Evolutionary conservation across 1,139 yeast species (phyloP).

Genomic region (Yueomyces sp.): DNA sequence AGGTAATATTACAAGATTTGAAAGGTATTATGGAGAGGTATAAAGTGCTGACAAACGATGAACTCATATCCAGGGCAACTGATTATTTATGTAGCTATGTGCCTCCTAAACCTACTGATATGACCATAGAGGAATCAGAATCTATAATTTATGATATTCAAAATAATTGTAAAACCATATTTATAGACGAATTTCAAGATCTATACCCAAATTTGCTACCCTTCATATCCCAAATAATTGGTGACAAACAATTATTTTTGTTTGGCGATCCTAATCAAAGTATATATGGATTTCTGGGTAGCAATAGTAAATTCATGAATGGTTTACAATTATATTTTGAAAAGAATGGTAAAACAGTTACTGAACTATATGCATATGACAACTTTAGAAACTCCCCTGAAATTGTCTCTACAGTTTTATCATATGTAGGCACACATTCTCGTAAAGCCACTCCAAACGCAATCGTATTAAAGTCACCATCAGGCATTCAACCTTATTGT

Average conservation of each 20-base stretch:
- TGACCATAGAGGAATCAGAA: neutral
- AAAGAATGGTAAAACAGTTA: constrained; percentile 15
- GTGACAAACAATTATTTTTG: constrained; percentile 40
- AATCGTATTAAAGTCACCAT: constrained; percentile 3
- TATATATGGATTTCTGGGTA: constrained; percentile 54
- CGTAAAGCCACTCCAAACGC: neutral
- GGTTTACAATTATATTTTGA: constrained; percentile 15
- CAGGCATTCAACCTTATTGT: constrained; percentile 9
- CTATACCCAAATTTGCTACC: constrained; percentile 40
- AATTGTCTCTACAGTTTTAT: constrained; percentile 28
- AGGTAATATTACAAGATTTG: constrained; percentile 12
- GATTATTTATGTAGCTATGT: constrained; percentile 6
- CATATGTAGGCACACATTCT: neutral
- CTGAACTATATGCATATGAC: constrained; percentile 28
- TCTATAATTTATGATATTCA: constrained; percentile 8
- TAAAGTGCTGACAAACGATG: constrained; percentile 32
- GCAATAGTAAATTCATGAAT: constrained; percentile 25
- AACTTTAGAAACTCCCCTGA: constrained; percentile 52
- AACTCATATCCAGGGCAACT: constrained; percentile 26
- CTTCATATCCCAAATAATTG: constrained; percentile 30
- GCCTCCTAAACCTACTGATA: too few species aligned
- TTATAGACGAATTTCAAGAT: constrained; percentile 74
- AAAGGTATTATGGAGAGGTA: constrained; percentile 23
- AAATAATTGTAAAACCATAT: constrained; percentile 27
- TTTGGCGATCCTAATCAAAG: constrained; percentile 72